Percentiles rank a stretch among this genome's conserved stretches.
phyloP scores from a whole-genome alignment of 345 rosid species.

The Triadica sebifera region DNA sequence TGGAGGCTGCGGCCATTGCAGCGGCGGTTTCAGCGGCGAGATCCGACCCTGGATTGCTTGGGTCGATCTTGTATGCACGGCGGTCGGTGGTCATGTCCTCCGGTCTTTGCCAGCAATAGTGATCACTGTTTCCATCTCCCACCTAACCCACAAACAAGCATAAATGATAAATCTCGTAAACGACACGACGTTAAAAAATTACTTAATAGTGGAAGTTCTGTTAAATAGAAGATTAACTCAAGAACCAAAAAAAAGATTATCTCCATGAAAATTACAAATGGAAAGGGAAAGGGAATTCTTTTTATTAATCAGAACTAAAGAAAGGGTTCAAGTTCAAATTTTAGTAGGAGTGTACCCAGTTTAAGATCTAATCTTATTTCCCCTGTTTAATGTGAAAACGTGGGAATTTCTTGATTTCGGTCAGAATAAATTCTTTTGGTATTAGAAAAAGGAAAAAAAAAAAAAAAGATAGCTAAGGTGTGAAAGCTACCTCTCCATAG shows the following conservation, averaged over 20 bases:
- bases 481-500: slow-evolving; percentile 75
- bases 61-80: slow-evolving; percentile 81
- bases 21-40: slow-evolving; percentile 99
- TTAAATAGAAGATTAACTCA: neutral
- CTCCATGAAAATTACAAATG: slow-evolving; percentile 17
- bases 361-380: neutral
- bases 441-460: neutral
- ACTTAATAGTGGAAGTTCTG: too few species aligned
- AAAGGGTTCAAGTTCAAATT: neutral
- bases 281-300: neutral
- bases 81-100: slow-evolving; percentile 99
- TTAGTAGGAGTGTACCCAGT: neutral
- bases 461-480: neutral
- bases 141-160: slow-evolving; percentile 46
- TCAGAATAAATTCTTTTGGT: neutral
- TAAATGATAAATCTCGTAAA: neutral
- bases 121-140: slow-evolving; percentile 97
- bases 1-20: slow-evolving; percentile 97
- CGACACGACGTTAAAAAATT: neutral
- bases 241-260: too few species aligned
- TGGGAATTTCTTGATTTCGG: neutral
- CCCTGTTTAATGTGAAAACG: neutral
- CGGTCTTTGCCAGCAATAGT: slow-evolving; percentile 99
- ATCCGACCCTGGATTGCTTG: slow-evolving; percentile 95
- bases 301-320: too few species aligned